phyloP scores from a whole-genome alignment of 257 asterid species.

The Perilla frutescens region DNA sequence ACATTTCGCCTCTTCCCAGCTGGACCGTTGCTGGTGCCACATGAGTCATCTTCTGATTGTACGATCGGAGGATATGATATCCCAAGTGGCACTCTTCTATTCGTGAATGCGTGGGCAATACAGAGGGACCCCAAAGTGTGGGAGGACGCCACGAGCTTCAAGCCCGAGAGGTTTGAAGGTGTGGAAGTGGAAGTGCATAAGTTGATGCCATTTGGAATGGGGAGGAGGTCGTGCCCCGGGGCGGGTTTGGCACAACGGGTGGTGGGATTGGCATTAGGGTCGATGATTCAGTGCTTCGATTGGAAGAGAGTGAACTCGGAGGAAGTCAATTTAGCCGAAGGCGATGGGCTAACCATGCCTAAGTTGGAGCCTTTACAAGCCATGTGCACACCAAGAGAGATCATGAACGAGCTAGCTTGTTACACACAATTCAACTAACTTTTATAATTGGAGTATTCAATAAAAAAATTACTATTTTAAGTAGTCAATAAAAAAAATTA shows the following conservation, averaged over 20 bases:
- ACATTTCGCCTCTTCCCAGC: slow-evolving; percentile 43
- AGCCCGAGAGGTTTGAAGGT: slow-evolving; percentile 46
- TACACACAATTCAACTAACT: no score
- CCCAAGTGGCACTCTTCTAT: slow-evolving; percentile 35
- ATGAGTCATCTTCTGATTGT: slow-evolving; percentile 36
- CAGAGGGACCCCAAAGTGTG: slow-evolving; percentile 44
- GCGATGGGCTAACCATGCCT: slow-evolving; percentile 43
- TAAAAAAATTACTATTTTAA: no score
- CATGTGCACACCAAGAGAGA: slow-evolving; percentile 34
- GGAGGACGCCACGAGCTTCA: slow-evolving; percentile 33
- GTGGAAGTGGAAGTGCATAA: slow-evolving; percentile 20
- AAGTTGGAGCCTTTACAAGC: slow-evolving; percentile 39
- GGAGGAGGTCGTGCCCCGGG: slow-evolving; percentile 48
- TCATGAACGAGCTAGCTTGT: slow-evolving; percentile 8
- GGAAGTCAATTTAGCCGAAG: slow-evolving; percentile 44
- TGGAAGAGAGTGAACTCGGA: slow-evolving; percentile 38
- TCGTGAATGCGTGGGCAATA: slow-evolving; percentile 45
- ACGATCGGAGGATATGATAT: slow-evolving; percentile 43
- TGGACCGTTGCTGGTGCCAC: slow-evolving; percentile 39
- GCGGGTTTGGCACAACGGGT: slow-evolving; percentile 36
- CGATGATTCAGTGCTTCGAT: slow-evolving; percentile 47
- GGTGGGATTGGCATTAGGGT: slow-evolving; percentile 39
- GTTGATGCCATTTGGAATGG: slow-evolving; percentile 46
- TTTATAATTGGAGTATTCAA: no score
- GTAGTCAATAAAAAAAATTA: no score